Conservation (phyloP, 768 basidiomycete genomes). For the Daedalea quercina region DNA sequence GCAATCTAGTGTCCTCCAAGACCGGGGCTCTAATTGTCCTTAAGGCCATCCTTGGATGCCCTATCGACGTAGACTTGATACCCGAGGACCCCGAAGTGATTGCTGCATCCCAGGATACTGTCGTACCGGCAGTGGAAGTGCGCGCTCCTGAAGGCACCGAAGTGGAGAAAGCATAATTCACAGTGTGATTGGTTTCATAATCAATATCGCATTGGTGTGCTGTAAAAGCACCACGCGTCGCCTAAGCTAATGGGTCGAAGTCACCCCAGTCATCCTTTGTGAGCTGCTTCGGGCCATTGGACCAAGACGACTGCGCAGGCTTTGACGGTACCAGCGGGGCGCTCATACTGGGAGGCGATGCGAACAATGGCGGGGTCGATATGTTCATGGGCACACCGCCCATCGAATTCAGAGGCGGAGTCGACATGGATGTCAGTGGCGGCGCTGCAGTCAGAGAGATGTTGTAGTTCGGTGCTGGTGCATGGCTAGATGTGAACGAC, state of each 20-base stretch:
- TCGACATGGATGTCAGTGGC: conserved; percentile 19
- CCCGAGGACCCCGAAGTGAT: conserved; percentile 13
- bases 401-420: conserved; percentile 19
- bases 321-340: conserved; percentile 58
- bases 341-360: conserved; percentile 34
- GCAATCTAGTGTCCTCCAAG: conserved; percentile 70
- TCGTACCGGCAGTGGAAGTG: conserved; percentile 47
- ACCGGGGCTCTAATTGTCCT: conserved; percentile 66
- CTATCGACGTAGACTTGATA: conserved; percentile 32
- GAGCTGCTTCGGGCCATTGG: conserved; percentile 37
- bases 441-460: conserved; percentile 31
- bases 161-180: conserved; percentile 33
- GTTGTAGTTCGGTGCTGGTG: conserved; percentile 52
- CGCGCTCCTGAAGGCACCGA: conserved; percentile 36
- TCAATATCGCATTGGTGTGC: not conserved
- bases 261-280: conserved; percentile 73
- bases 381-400: conserved; percentile 15
- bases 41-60: conserved; percentile 45
- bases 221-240: too few species aligned
- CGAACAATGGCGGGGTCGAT: conserved; percentile 19
- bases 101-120: conserved; percentile 35
- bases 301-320: conserved; percentile 46
- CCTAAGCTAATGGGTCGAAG: conserved; percentile 69
- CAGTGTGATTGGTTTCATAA: not conserved
- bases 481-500: conserved; percentile 22